Percentiles rank a stretch among this genome's conserved stretches.
phyloP scores from a whole-genome alignment of 306 rosid genomes.

The Medicago lupulina region DNA sequence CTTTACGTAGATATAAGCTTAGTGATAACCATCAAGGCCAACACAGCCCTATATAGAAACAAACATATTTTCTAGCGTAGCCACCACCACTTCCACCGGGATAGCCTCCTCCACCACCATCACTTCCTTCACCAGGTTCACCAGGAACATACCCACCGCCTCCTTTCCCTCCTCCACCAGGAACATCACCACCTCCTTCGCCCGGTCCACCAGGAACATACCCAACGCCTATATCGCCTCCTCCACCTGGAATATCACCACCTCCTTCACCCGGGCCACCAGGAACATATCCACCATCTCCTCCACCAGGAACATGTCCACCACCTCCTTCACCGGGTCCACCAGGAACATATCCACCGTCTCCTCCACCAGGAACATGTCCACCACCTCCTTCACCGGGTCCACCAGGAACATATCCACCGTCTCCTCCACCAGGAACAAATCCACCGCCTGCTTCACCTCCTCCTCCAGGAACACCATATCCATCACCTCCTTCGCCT shows the following conservation, averaged over 20 bases:
- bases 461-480: not conserved
- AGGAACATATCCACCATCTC: not conserved
- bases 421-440: too few species aligned
- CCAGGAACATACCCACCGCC: not conserved
- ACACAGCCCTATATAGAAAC: too few species aligned
- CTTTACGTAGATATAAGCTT: not conserved
- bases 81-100: not conserved
- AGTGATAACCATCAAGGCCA: not conserved
- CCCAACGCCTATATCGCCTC: not conserved
- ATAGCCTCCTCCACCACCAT: not conserved
- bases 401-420: not conserved
- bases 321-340: too few species aligned
- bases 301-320: not conserved
- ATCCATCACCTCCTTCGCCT: not conserved
- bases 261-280: not conserved
- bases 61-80: not conserved
- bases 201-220: not conserved
- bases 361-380: not conserved
- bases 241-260: not conserved
- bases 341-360: too few species aligned
- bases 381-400: not conserved
- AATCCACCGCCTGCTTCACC: not conserved
- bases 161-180: not conserved
- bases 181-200: not conserved
- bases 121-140: not conserved